Conservation (phyloP, 179 eudicot species). For the Camellia oleifera region DNA sequence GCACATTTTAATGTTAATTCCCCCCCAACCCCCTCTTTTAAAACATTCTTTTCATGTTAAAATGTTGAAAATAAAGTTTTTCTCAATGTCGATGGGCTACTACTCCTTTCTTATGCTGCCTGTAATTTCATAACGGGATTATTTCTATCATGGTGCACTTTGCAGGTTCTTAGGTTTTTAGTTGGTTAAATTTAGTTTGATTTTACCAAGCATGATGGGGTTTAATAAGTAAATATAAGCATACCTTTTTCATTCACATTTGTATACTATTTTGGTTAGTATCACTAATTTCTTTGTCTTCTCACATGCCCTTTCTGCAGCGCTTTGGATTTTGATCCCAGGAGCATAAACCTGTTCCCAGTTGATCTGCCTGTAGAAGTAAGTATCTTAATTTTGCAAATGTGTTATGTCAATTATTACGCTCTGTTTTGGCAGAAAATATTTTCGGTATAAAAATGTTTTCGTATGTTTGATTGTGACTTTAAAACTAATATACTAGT, state of each 20-base stretch:
- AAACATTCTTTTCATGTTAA: not conserved
- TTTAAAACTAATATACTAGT: too few species aligned
- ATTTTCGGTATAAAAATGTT: too few species aligned
- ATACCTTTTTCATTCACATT: not conserved
- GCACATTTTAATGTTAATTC: too few species aligned
- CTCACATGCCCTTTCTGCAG: slow-evolving; percentile 42
- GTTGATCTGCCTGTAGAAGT: slow-evolving; percentile 56
- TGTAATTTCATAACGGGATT: not conserved
- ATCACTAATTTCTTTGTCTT: not conserved
- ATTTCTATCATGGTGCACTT: not conserved
- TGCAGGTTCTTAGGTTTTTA: not conserved
- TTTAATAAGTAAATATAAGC: too few species aligned
- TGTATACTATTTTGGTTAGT: not conserved
- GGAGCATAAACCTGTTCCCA: slow-evolving; percentile 70
- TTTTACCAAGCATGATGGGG: too few species aligned
- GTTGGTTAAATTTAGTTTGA: not conserved
- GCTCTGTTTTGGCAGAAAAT: too few species aligned
- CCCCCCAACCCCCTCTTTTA: not conserved
- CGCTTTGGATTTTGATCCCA: slow-evolving; percentile 53
- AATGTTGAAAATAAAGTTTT: not conserved
- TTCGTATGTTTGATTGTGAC: too few species aligned
- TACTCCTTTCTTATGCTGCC: too few species aligned
- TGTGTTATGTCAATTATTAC: not conserved
- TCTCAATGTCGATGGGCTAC: not conserved
- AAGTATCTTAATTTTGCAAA: slow-evolving; percentile 16